Base-by-base conservation (phyloP, 2,329 filamentous ascomycete genomes). In the Aureobasidium lini region DNA sequence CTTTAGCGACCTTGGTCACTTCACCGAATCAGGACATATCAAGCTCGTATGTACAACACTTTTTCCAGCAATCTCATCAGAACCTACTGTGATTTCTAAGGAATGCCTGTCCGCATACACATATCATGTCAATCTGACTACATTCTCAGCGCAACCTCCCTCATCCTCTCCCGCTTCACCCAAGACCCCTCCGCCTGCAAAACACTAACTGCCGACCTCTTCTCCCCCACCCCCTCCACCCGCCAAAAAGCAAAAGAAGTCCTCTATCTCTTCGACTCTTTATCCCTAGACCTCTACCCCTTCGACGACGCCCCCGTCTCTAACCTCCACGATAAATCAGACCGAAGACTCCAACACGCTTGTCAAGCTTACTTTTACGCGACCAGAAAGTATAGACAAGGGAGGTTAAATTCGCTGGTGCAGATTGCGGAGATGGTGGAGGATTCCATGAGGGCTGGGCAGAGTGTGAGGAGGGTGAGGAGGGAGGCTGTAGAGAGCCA, bases 21-120 rank as follows among this genome's bases (percentile, higher is more conserved):
- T 72, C 71, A 47, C 66, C 70, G n/a, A 77, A 78, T 66, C 65
- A 69, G 48, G 73, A 76, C 46, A 77, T 79, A 59, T 70, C 73
- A 62, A 68, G 72, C 49, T 69, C 73, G 57, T 53, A n/a, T 15
- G 57, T 59, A 9, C 36, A 32, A 6, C n/a, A 42, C 29, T 10
- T 32, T 18, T 50, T 4, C 15, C 18, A 16, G 29, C 29, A 4
- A 5, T n/a, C 8, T n/a, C 6, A 16, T 47, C 8, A 31, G 23
- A 23, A 23, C 23, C 23, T 23, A 23, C 4, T 3, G 4, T 23
- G 23, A 3, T 23, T 23, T 23, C 23, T 3, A 23, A 23, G 23
- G 23, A 23, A 23, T 23, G 2, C 1, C 23, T 23, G 23, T 23
- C 23, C 2, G 23, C 2, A 23, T 3, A 9, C 6, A 34, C 29